Conservation (phyloP, 2,329 filamentous ascomycete genomes). For the Botryotinia convoluta region DNA sequence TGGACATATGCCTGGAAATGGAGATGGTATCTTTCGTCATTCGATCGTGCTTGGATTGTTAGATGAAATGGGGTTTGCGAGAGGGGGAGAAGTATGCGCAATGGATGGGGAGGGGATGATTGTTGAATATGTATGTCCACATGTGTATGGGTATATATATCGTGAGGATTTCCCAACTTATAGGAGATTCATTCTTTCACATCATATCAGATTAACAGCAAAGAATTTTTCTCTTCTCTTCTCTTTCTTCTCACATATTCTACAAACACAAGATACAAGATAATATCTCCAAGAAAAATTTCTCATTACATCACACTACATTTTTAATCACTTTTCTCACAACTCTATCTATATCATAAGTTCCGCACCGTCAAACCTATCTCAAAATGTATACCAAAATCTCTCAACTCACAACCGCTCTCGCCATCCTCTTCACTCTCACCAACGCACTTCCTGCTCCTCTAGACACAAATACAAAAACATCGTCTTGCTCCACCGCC, state of each 20-base stretch:
- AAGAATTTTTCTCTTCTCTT: background rate
- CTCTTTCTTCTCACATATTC: background rate
- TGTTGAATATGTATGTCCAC: accelerated
- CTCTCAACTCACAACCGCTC: background rate
- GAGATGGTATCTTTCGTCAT: background rate
- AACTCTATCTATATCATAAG: background rate
- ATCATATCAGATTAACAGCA: background rate
- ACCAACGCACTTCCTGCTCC: background rate
- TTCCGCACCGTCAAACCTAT: background rate
- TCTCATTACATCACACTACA: background rate
- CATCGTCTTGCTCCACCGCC: background rate
- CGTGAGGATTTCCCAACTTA: background rate
- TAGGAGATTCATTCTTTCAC: background rate
- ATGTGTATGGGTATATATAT: background rate
- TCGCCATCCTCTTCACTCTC: background rate
- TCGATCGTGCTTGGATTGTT: background rate
- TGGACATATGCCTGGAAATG: background rate
- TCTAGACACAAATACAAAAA: background rate
- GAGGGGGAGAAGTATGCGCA: background rate
- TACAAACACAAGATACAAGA: background rate
- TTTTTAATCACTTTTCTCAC: background rate
- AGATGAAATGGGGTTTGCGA: background rate
- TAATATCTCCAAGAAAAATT: background rate
- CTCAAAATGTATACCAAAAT: background rate
- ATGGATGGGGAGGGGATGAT: background rate